Evolutionary conservation across 305 asterid species (phyloP).

Genomic region (Andrographis paniculata): DNA sequence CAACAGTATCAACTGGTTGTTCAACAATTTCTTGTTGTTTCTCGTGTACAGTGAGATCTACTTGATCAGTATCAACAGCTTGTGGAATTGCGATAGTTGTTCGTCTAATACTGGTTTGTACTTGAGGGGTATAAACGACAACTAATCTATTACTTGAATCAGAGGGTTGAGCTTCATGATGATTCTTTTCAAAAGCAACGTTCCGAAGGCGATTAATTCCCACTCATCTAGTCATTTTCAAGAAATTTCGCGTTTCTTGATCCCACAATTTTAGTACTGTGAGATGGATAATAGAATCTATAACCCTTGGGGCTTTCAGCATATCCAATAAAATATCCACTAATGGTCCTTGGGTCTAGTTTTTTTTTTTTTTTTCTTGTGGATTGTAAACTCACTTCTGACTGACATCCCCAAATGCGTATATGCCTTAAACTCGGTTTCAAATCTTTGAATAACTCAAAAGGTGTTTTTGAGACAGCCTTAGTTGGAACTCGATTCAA

Average conservation of each 20-base stretch:
- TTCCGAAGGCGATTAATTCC: background rate
- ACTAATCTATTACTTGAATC: no score
- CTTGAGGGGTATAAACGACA: background rate
- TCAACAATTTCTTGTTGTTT: background rate
- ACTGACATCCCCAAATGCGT: background rate
- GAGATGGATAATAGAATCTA: no score
- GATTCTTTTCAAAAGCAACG: background rate
- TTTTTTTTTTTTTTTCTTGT: background rate
- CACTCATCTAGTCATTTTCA: background rate
- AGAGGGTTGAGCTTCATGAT: no score
- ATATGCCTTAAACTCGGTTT: background rate
- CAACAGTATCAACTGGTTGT: no score
- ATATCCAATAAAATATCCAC: background rate
- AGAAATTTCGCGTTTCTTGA: background rate
- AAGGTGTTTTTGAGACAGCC: background rate
- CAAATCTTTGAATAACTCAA: background rate
- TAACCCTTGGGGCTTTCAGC: background rate
- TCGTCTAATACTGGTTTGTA: background rate
- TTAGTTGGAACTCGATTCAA: no score
- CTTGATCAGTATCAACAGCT: background rate
- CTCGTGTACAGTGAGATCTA: background rate
- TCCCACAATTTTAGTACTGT: no score
- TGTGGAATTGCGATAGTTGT: background rate
- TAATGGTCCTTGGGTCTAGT: background rate
- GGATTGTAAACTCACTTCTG: background rate